phyloP scores from a whole-genome alignment of 805 yeast genomes.

The Vanderwaltozyma yarrowii region DNA sequence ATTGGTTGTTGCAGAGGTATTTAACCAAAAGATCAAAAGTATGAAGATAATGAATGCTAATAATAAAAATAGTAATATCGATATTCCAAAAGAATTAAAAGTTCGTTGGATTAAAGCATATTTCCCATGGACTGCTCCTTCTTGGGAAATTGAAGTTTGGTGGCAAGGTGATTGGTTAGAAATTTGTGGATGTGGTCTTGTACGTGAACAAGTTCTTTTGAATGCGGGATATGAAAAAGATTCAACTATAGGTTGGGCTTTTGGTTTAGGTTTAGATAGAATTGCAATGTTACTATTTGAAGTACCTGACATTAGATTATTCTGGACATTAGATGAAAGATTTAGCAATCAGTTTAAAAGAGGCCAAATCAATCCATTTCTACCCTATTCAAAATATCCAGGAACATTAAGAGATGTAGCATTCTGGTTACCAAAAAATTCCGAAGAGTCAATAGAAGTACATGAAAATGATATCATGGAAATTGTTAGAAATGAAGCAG shows the following conservation, averaged over 20 bases:
- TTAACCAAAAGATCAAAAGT: conserved; percentile 34
- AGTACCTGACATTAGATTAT: conserved; percentile 86
- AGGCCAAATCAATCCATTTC: conserved; percentile 60
- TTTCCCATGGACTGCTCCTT: conserved; percentile 98
- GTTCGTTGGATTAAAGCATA: conserved; percentile 93
- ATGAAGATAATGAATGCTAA: conserved; percentile 29
- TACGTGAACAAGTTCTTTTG: conserved; percentile 62
- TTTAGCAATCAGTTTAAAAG: conserved; percentile 62
- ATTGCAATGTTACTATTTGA: conserved; percentile 94
- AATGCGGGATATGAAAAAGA: conserved; percentile 53
- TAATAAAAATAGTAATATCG: conserved; percentile 40
- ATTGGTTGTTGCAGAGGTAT: conserved; percentile 69
- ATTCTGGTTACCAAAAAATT: conserved; percentile 69
- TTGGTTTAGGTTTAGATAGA: conserved; percentile 91
- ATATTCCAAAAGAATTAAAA: conserved; percentile 47
- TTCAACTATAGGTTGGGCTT: conserved; percentile 87
- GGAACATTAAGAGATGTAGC: conserved; percentile 80
- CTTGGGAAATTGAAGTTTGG: conserved; percentile 98
- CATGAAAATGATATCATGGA: conserved; percentile 95
- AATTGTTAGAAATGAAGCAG: conserved; percentile 71
- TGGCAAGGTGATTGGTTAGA: conserved; percentile 99
- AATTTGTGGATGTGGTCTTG: conserved; percentile 93
- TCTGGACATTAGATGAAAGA: conserved; percentile 81
- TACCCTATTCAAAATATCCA: conserved; percentile 86
- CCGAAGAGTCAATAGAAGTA: conserved; percentile 28